Percentiles rank a stretch among this genome's conserved stretches.
These are phyloP conservation scores for Penicillium mononematosum DNA, from an alignment of 495 filamentous ascomycete genomes.

Conservation along the genomic window DNA sequence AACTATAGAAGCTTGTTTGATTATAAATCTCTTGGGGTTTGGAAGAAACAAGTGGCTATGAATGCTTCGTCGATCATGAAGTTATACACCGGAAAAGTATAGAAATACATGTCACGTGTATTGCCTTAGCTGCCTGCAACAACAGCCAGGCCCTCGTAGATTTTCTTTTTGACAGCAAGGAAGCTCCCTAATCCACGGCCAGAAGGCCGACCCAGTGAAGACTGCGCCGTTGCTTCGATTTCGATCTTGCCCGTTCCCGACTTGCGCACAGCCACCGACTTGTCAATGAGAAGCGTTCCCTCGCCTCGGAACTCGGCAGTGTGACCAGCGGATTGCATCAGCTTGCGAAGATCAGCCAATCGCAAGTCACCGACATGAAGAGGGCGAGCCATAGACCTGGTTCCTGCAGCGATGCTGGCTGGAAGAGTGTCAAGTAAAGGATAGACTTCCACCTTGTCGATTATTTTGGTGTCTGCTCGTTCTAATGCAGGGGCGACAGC, in stretches of 20 bases:
- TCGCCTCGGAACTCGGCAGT: conserved; percentile 91
- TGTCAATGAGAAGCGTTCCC: conserved; percentile 86
- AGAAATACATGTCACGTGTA: conserved; percentile 18
- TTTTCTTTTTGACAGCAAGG: conserved; percentile 72
- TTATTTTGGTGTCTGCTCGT: conserved; percentile 15
- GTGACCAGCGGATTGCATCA: conserved; percentile 79
- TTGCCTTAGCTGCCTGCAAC: conserved; percentile 63
- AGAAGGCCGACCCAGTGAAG: conserved; percentile 33
- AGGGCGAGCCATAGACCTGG: conserved; percentile 75
- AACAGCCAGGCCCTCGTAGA: conserved; percentile 81
- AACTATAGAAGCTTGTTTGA: neutral
- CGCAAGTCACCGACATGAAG: conserved; percentile 93
- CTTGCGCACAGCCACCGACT: conserved; percentile 84
- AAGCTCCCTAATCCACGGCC: conserved; percentile 57
- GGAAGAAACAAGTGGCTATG: neutral
- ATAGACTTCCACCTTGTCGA: conserved; percentile 34
- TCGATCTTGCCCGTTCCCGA: conserved; percentile 82
- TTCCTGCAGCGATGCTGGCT: conserved; percentile 70
- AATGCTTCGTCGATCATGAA: conserved; percentile 9
- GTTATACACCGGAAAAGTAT: conserved; percentile 13
- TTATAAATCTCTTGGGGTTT: neutral
- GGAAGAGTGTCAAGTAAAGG: conserved; percentile 80
- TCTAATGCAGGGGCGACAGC: conserved; percentile 26
- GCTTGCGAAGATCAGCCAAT: conserved; percentile 80
- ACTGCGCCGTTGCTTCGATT: conserved; percentile 69